Evolutionary conservation across 2,329 filamentous ascomycete species (phyloP), one percentile per base, ranked within the genome.

Genomic region (Parafenestella ontariensis): DNA sequence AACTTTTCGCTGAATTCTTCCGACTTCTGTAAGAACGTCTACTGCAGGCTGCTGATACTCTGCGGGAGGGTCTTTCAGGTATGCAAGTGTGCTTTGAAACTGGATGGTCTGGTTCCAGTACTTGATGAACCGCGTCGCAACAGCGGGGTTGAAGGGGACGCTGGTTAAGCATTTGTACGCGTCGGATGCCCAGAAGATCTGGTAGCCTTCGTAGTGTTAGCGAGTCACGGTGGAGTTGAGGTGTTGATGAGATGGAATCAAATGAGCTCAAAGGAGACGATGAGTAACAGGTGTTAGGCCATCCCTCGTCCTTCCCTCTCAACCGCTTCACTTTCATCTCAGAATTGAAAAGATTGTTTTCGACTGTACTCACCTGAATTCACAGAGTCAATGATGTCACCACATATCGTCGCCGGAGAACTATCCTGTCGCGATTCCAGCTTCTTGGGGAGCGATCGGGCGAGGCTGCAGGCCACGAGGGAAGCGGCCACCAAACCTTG

Each of bases 101-200:
- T 79, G 76, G 1, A 82, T 47, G 0, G 78, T 80, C n/a, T 77
- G 70, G 53, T 79, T 79, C 46, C 75, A 77, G 53, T 82, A 82
- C 5, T 74, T 56, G 5, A 82, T 53, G 50, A 82, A 80, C 1
- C 76, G 67, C 6, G 72, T 62, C 1, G 79, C 80, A 1, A 79
- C 76, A 6, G 76, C 78, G 3, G 70, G 26, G 46, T 80, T 76
- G 59, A 83, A 81, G 0, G 81, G 80, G 6, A 82, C 77, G 21
- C 66, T 78, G 2, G 58, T 72, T 8, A 82, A 66, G 52, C 81
- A 83, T 31, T 41, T 36, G 29, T 56, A 62, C 4, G 48, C 59
- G 11, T 56, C 44, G 17, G 49, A 37, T 34, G 58, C 58, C 9
- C 26, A 40, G 23, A 54, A 44, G 24, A 39, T 13, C 34, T 39